Conservation (phyloP, 1,284 basidiomycete species). For the Irpex sp. region DNA sequence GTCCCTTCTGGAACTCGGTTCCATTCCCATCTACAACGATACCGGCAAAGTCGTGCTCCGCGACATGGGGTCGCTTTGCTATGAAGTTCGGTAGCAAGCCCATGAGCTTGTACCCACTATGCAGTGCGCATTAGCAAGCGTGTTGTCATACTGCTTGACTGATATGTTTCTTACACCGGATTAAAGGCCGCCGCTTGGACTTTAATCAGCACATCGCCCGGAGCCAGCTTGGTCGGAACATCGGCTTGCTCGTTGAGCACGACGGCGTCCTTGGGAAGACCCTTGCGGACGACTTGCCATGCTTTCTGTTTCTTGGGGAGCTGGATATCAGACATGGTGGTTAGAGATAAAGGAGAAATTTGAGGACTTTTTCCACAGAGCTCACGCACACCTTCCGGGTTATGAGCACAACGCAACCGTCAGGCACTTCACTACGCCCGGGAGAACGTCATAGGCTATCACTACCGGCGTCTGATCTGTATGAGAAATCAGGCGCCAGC, state of each 20-base stretch:
- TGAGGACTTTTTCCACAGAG: neutral
- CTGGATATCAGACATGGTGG: constrained; percentile 1
- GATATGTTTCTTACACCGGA: constrained; percentile 51
- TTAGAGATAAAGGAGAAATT: neutral
- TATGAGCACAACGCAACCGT: neutral
- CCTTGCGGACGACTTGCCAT: constrained; percentile 28
- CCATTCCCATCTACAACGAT: constrained; percentile 49
- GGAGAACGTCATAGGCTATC: too few relatives aligned
- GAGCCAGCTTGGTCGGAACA: constrained; percentile 37
- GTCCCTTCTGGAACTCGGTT: constrained; percentile 46
- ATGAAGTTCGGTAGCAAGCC: constrained; percentile 43
- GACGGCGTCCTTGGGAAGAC: constrained; percentile 41
- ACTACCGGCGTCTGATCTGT: too few relatives aligned
- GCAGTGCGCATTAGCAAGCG: neutral
- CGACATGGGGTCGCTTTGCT: constrained; percentile 42
- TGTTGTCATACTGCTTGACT: neutral
- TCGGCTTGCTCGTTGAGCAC: constrained; percentile 38
- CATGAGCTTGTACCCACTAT: constrained; percentile 54
- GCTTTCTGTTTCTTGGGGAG: constrained; percentile 24
- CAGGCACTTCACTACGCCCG: too few relatives aligned
- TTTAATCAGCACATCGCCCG: constrained; percentile 53
- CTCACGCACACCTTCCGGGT: neutral
- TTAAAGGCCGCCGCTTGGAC: constrained; percentile 63
- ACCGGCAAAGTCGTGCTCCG: constrained; percentile 61
- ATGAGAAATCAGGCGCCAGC: neutral